These are phyloP conservation scores for Linnemannia hyalina DNA, from an alignment of 192 early-diverging fungal species.

Conservation along the genomic window DNA sequence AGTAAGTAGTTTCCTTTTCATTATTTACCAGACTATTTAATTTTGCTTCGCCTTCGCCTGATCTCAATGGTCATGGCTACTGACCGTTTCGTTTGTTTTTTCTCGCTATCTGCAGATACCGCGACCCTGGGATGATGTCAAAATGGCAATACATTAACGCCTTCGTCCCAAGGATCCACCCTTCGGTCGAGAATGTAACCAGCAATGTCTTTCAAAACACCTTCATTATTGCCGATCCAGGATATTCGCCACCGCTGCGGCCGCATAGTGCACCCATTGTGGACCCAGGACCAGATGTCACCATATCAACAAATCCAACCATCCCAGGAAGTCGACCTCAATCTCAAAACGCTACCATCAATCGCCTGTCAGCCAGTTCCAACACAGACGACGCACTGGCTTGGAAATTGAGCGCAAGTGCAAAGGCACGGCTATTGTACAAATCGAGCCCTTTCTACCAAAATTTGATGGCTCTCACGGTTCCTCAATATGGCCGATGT, in stretches of 20 bases:
- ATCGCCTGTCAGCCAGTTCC: not conserved
- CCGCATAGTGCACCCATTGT: not conserved
- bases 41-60: not conserved
- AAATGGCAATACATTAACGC: not conserved
- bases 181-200: not conserved
- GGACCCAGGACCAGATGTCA: not conserved
- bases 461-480: not conserved
- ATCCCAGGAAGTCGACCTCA: not conserved
- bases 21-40: not conserved
- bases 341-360: not conserved
- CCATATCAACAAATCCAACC: too few species aligned
- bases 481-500: not conserved
- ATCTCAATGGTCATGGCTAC: not conserved
- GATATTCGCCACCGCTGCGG: not conserved
- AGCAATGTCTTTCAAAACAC: not conserved
- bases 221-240: not conserved
- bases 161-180: not conserved
- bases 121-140: not conserved
- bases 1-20: not conserved
- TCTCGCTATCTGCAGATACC: not conserved
- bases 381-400: not conserved
- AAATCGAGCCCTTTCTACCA: not conserved
- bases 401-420: not conserved
- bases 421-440: not conserved
- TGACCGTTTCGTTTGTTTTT: not conserved